These are phyloP conservation scores for Hibiscus mutabilis DNA, from an alignment of 345 rosid species.

Conservation along the genomic window DNA sequence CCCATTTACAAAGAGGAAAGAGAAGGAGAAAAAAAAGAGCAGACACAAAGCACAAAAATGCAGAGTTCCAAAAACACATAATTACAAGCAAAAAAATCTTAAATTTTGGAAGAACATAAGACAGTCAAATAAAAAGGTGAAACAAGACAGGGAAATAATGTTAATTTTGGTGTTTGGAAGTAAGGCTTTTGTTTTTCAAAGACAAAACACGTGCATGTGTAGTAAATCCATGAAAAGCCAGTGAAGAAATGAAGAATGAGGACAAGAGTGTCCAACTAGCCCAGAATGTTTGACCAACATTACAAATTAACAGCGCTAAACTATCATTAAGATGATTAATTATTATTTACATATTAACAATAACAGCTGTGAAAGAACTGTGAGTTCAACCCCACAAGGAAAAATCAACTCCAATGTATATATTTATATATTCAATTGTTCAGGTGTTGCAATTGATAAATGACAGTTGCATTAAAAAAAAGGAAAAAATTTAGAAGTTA, in stretches of 20 bases:
- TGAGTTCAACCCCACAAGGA: not conserved
- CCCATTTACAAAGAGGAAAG: not conserved
- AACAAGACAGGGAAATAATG: not conserved
- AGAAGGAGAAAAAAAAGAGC: not conserved
- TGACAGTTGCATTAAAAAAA: not conserved
- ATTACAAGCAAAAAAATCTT: not conserved
- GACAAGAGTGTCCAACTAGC: not conserved
- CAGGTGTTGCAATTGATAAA: not conserved
- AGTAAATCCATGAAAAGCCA: constrained; percentile 6
- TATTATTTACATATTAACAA: not conserved
- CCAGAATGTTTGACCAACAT: constrained; percentile 10
- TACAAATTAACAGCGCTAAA: not conserved
- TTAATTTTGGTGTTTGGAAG: not conserved
- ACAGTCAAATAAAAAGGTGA: not conserved
- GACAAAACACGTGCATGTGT: constrained; percentile 9
- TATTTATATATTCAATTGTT: not conserved
- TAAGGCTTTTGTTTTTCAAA: constrained; percentile 1
- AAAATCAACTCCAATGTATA: not conserved
- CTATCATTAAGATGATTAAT: not conserved
- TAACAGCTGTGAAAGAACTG: not conserved
- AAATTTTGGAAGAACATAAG: not conserved
- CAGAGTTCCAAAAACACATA: constrained; percentile 9
- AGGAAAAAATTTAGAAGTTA: not conserved
- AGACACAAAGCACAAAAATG: constrained; percentile 17
- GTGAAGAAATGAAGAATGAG: not conserved